Percentiles rank a stretch among this genome's conserved stretches.
Evolutionary conservation across 1,284 basidiomycete genomes (phyloP).

Genomic region (Trichosporon sp.): DNA sequence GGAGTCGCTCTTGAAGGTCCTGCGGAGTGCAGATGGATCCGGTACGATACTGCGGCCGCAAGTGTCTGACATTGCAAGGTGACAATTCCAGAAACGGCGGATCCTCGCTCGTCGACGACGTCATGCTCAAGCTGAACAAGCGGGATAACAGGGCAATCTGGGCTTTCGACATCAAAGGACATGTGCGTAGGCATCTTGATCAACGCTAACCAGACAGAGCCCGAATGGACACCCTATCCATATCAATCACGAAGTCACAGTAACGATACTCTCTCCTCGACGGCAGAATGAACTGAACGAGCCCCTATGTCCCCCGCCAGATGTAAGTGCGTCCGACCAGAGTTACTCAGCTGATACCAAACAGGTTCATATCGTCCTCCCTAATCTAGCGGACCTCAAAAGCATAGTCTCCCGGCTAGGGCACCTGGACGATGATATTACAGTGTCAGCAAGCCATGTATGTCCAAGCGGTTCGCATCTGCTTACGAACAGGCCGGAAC

Average conservation of each 20-base stretch:
- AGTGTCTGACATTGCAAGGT: background rate
- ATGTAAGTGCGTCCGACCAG: constrained; percentile 55
- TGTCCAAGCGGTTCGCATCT: background rate
- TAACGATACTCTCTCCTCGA: constrained; percentile 64
- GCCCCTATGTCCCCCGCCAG: constrained; percentile 80
- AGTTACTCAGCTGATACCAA: background rate
- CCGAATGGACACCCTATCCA: constrained; percentile 28
- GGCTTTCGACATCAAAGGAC: constrained; percentile 42
- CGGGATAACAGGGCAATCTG: constrained; percentile 37
- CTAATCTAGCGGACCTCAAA: constrained; percentile 69
- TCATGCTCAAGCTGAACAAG: constrained; percentile 65
- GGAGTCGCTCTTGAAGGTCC: constrained; percentile 69
- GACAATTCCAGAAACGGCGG: constrained; percentile 6
- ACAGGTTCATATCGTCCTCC: constrained; percentile 76
- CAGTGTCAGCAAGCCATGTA: constrained; percentile 52
- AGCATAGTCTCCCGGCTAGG: constrained; percentile 71
- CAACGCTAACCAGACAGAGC: constrained; percentile 17
- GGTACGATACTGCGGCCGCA: constrained; percentile 24
- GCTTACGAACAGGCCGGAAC: constrained; percentile 36
- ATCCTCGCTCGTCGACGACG: constrained; percentile 55
- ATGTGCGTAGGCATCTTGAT: constrained; percentile 17
- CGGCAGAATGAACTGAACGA: constrained; percentile 70
- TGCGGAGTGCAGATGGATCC: constrained; percentile 52
- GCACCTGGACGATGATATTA: constrained; percentile 70
- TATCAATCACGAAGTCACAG: constrained; percentile 49